These are phyloP conservation scores for Lyophyllum decastes DNA, from an alignment of 768 basidiomycete species.

Conservation along the genomic window DNA sequence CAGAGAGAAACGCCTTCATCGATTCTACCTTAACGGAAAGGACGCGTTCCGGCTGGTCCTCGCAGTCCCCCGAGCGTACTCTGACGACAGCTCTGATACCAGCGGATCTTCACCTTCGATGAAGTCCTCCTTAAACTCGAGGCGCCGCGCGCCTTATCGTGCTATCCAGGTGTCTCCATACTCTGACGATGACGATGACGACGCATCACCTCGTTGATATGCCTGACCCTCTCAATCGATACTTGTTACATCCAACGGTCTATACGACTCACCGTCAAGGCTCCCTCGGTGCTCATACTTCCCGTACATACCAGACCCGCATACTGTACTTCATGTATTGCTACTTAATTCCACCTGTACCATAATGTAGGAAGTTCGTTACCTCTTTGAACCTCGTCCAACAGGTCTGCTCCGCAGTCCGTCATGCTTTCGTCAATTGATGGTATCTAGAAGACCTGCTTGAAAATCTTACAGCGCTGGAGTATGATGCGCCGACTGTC, in stretches of 20 bases:
- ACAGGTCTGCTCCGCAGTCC: too few relatives aligned
- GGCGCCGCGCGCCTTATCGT: conserved; percentile 32
- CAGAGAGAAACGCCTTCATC: conserved; percentile 88
- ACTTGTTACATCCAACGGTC: not conserved
- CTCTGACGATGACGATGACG: conserved; percentile 46
- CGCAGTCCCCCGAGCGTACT: conserved; percentile 45
- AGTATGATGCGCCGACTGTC: too few relatives aligned
- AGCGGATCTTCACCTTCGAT: conserved; percentile 26
- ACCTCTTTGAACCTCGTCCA: too few relatives aligned
- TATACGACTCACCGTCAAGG: not conserved
- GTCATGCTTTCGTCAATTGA: too few relatives aligned
- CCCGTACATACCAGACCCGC: not conserved
- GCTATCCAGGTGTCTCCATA: conserved; percentile 47
- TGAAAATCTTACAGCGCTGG: too few relatives aligned
- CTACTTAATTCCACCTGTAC: not conserved
- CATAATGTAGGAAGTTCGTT: conserved; percentile 4
- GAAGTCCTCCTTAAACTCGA: conserved; percentile 16
- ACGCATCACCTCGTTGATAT: conserved; percentile 37
- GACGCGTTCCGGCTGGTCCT: conserved; percentile 89
- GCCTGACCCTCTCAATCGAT: not conserved
- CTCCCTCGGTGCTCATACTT: not conserved
- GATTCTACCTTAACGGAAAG: conserved; percentile 97
- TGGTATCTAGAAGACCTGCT: too few relatives aligned
- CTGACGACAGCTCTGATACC: conserved; percentile 34
- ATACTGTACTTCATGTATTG: conserved; percentile 1